Evolutionary conservation across 768 basidiomycete genomes (phyloP), one percentile per base, ranked within the genome.

Genomic region (Trametes coccinea): DNA sequence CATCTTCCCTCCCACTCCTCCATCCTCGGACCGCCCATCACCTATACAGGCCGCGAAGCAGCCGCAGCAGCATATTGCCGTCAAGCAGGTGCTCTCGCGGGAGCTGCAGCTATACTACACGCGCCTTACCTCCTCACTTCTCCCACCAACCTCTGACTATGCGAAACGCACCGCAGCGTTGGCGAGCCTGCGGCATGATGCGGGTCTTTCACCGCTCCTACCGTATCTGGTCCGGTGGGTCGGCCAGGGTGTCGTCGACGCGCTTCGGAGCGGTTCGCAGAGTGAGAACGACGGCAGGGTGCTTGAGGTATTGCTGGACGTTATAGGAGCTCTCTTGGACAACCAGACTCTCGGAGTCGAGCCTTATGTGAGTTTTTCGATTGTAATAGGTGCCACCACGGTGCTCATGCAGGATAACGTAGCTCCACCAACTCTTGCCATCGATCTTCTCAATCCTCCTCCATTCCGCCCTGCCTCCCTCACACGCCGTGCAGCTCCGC

Each of bases 191-290:
- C 79, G 93, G 55, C 84, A 84, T 62, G 97, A 99, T 66, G 93
- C 94, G 2, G 96, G 96, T 2, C 72, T 99, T 62, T 92, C 95
- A 66, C 90, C 93, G 4, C 82, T 99, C 16, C 75, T 99, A 29
- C 94, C 96, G 0, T 98, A 98, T 71, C 80, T 99, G 31, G 91
- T 98, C 50, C 86, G 92, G 40, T 99, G 97, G 97, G 84, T 96
- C 0, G 92, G 89, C 14, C 95, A 98, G 71, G 89, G 93, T 41
- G 89, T 93, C 1, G 87, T 90, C 13, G 78, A 77, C 6, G 84
- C 84, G 0, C 74, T 94, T 45, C 74, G 73, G 54, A 76, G 79
- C 37, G 78, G 76, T 9, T 53, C 70, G 10, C 83, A 88, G 61
- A 78, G 77, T 17, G 89, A 91, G 60, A 76, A 75, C 55, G 87